These are phyloP conservation scores for Rasamsonia emersonii DNA, from an alignment of 2,329 filamentous ascomycete genomes.

Conservation along the genomic window DNA sequence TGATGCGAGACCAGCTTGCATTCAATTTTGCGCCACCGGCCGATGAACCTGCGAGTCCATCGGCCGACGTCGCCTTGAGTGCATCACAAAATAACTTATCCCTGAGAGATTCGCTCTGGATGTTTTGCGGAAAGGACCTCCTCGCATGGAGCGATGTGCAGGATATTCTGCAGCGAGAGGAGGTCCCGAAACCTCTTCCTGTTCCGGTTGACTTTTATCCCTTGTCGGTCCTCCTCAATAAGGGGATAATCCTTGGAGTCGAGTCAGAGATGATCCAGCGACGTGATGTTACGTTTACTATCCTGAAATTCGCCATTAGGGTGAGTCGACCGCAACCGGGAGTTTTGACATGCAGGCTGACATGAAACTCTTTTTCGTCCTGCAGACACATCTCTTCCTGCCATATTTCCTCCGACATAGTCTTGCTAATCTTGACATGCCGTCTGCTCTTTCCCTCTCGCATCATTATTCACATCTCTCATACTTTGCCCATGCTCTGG, in stretches of 20 bases:
- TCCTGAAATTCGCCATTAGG: constrained; percentile 77
- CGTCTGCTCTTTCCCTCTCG: constrained; percentile 71
- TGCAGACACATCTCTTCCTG: constrained; percentile 87
- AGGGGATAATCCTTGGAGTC: constrained; percentile 81
- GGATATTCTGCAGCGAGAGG: constrained; percentile 67
- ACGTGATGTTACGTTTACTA: constrained; percentile 82
- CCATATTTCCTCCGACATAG: constrained; percentile 78
- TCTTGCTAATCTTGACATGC: constrained; percentile 64
- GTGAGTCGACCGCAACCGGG: constrained; percentile 45
- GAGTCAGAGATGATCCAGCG: constrained; percentile 91
- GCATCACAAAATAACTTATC: constrained; percentile 42
- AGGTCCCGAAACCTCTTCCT: constrained; percentile 65
- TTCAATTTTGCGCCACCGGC: constrained; percentile 39
- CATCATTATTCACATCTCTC: constrained; percentile 78
- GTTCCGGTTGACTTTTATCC: constrained; percentile 94
- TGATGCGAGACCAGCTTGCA: constrained; percentile 74
- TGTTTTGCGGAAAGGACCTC: constrained; percentile 80
- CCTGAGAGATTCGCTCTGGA: constrained; percentile 83
- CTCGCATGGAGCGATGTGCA: constrained; percentile 84
- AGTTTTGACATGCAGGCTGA: neutral
- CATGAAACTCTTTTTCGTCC: constrained; percentile 10
- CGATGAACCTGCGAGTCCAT: constrained; percentile 45
- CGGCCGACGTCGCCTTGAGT: constrained; percentile 37
- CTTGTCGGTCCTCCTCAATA: constrained; percentile 74
- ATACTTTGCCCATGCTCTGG: constrained; percentile 88